Base-by-base conservation (phyloP, 495 filamentous ascomycete species). In the Talaromyces stipitatus region DNA sequence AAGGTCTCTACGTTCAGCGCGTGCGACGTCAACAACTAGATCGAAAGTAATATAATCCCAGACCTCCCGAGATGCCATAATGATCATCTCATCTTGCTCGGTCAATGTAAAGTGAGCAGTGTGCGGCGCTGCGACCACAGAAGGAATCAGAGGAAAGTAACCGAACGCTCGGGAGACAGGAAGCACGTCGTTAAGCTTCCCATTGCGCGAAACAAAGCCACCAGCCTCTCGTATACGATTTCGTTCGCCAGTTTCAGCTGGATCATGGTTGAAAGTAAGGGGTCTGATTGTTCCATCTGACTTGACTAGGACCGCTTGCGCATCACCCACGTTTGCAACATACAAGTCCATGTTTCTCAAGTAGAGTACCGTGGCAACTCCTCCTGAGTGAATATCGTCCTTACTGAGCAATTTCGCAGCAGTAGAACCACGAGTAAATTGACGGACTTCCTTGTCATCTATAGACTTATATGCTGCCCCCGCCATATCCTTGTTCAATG, bases 101-200 rank as follows among this genome's bases (percentile, higher is more conserved):
- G 83, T 86, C 61, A 99, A 78, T 4, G 80, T 87, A 32, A 89
- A 72, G 54, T 92, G 88, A 58, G 82, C 80, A 38, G 96, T 87
- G 62, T 94, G 77, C 3, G 94, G 94, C 10, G 92, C 89, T 5
- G 94, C 92, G 69, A 95, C 92, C 46, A 99, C 86, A 24, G 89
- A 84, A 9, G 94, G 94, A 82, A 95, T 94, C 68, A 92, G 77
- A 46, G 94, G 87, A 52, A 92, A 86, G 69, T 95, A 95, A 5
- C 94, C 94, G 69, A 99, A 99, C 4, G 92, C 91, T 27, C 94
- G 81, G 23, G 95, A 97, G 8, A 97, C 90, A 43, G 92, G 83
- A 28, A 99, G 85, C 0, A 86, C 64, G 67, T 97, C 94, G 66
- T 97, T 97, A 36, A 99, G 76, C 66, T 89, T 95, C 9, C 94